Evolutionary conservation across 257 asterid species (phyloP).

Genomic region (Solanum chmielewskii): DNA sequence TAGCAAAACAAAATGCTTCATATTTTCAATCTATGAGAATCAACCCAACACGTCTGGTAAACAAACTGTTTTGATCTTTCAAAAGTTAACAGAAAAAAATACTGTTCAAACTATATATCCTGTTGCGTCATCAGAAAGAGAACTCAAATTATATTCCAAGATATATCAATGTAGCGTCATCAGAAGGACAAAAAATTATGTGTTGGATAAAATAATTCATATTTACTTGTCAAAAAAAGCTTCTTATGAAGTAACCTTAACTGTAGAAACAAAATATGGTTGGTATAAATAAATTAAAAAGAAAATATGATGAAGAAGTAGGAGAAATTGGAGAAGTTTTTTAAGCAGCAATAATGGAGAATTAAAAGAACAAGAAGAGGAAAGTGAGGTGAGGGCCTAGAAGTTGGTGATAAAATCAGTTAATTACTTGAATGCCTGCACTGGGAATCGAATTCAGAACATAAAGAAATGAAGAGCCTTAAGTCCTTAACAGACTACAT

Average conservation of each 20-base stretch:
- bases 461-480: not conserved
- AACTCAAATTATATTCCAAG: not conserved
- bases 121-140: not conserved
- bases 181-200: not conserved
- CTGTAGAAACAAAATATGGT: not conserved
- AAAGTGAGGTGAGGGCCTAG: not conserved
- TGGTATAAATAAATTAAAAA: not conserved
- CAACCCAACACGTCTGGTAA: not conserved
- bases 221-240: not conserved
- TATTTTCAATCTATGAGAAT: not conserved
- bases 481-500: not conserved
- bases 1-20: not conserved
- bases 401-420: not conserved
- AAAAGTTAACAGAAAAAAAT: not conserved
- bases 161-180: not conserved
- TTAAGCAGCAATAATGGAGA: not conserved
- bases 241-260: not conserved
- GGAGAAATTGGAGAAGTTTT: not conserved
- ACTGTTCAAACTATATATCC: not conserved
- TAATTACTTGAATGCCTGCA: not conserved
- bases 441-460: not conserved
- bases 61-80: not conserved
- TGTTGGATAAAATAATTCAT: not conserved
- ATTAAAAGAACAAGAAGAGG: not conserved
- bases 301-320: not conserved